Evolutionary conservation across 805 yeast genomes (phyloP).

Genomic region (Wickerhamomyces queroliae): DNA sequence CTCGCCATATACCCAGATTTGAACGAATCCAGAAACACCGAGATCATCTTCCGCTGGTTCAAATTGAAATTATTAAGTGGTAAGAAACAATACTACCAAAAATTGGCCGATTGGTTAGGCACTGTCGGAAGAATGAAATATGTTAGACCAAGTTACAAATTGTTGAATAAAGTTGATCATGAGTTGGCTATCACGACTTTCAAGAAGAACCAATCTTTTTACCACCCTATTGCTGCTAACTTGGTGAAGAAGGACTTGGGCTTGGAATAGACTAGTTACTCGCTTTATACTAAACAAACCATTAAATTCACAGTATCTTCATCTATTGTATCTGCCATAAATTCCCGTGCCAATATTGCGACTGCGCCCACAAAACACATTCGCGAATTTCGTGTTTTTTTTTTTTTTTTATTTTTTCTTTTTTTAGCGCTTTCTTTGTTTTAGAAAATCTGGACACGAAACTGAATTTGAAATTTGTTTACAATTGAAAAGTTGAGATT

Average conservation of each 20-base stretch:
- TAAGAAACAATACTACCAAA: slow-evolving; percentile 37
- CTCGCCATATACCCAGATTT: slow-evolving; percentile 32
- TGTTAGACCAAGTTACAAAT: slow-evolving; percentile 78
- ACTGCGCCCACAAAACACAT: not conserved
- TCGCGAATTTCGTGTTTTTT: not conserved
- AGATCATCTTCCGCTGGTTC: slow-evolving; percentile 75
- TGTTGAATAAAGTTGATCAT: slow-evolving; percentile 59
- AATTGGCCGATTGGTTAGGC: slow-evolving; percentile 78
- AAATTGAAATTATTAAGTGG: slow-evolving; percentile 56
- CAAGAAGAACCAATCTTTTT: slow-evolving; percentile 46
- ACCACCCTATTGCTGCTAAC: slow-evolving; percentile 81
- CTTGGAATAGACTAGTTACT: slow-evolving; percentile 14
- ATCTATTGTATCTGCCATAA: not conserved
- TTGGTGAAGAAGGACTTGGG: slow-evolving; percentile 83
- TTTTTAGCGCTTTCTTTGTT: no score
- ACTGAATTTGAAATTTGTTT: not conserved
- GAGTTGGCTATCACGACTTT: slow-evolving; percentile 63
- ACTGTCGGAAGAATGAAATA: slow-evolving; percentile 94
- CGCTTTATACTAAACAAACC: not conserved
- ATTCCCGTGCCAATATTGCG: not conserved
- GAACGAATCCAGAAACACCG: slow-evolving; percentile 62
- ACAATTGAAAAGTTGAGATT: not conserved
- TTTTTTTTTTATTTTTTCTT: not conserved
- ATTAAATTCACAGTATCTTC: no score
- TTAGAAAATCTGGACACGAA: not conserved